phyloP scores from a whole-genome alignment of 2,329 filamentous ascomycete species.

The Aspergillus pseudoterreus region DNA sequence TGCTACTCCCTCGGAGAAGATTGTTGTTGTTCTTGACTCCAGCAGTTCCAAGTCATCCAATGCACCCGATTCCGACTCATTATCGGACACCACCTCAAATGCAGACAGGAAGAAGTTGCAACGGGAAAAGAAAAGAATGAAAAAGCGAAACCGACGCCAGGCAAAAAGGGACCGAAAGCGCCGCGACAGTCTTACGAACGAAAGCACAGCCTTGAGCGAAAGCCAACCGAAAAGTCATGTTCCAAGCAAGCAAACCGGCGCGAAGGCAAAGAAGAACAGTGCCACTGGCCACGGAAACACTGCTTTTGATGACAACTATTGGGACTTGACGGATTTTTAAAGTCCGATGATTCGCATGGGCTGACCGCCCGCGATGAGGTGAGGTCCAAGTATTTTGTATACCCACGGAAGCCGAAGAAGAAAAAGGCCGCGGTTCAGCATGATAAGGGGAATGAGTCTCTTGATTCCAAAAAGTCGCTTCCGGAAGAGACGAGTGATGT shows the following conservation, averaged over 20 bases:
- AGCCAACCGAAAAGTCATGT: too few relatives aligned
- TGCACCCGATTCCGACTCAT: too few relatives aligned
- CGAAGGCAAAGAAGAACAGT: neutral
- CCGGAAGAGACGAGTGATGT: constrained; percentile 26
- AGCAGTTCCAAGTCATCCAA: too few relatives aligned
- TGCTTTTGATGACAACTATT: constrained; percentile 6
- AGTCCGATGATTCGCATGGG: constrained; percentile 36
- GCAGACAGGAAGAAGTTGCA: neutral
- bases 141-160: neutral
- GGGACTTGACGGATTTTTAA: constrained; percentile 32
- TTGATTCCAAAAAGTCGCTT: neutral
- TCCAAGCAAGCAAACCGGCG: neutral
- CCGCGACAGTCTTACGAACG: too few relatives aligned
- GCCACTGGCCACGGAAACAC: neutral
- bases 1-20: too few relatives aligned
- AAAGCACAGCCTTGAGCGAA: too few relatives aligned
- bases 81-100: neutral
- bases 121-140: neutral
- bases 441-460: neutral
- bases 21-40: too few relatives aligned
- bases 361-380: constrained; percentile 38
- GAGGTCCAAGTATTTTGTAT: constrained; percentile 32
- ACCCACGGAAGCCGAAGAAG: neutral
- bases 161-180: neutral
- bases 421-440: neutral